A percentile compares a stretch with the other conserved stretches of the same genome.
Evolutionary conservation across 2,329 filamentous ascomycete genomes (phyloP).

Genomic region (Penicillium palitans): DNA sequence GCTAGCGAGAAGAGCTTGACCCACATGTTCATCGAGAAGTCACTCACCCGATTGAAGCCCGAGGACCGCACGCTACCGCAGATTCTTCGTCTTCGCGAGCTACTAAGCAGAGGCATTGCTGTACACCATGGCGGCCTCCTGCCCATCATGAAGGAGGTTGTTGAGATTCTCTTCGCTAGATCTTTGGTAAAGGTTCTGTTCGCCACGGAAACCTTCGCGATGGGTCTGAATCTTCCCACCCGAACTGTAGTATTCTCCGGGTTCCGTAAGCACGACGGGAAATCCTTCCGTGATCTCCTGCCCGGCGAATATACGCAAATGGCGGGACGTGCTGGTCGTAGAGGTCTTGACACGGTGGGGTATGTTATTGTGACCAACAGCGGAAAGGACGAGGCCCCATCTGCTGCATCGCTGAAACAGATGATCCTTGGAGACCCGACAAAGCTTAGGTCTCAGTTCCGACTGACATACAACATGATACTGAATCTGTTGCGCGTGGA

Average conservation of each 20-base stretch:
- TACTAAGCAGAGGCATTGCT: slow-evolving; percentile 84
- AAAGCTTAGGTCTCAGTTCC: slow-evolving; percentile 92
- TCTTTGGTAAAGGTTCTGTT: slow-evolving; percentile 96
- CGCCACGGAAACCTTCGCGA: slow-evolving; percentile 96
- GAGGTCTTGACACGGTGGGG: slow-evolving; percentile 88
- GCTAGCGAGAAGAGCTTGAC: slow-evolving; percentile 93
- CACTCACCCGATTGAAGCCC: slow-evolving; percentile 82
- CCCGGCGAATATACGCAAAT: slow-evolving; percentile 98
- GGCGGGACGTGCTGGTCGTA: slow-evolving; percentile 89
- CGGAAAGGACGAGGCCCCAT: slow-evolving; percentile 82
- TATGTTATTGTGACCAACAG: slow-evolving; percentile 88
- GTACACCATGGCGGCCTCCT: slow-evolving; percentile 94
- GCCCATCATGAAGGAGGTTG: slow-evolving; percentile 95
- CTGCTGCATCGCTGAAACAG: slow-evolving; percentile 75
- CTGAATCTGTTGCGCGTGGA: slow-evolving; percentile 92
- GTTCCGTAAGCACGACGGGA: slow-evolving; percentile 93
- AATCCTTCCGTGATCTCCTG: slow-evolving; percentile 83
- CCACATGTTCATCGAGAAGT: slow-evolving; percentile 97
- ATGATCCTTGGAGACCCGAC: slow-evolving; percentile 97
- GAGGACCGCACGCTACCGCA: slow-evolving; percentile 91
- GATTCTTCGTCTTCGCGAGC: slow-evolving; percentile 80
- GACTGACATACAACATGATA: slow-evolving; percentile 99
- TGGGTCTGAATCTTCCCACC: slow-evolving; percentile 94
- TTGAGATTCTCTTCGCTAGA: slow-evolving; percentile 93
- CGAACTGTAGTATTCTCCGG: slow-evolving; percentile 97